A percentile compares a stretch with the other conserved stretches of the same genome.
These are phyloP conservation scores for Aschersonia sp. DNA, from an alignment of 2,329 filamentous ascomycete species.

Conservation along the genomic window DNA sequence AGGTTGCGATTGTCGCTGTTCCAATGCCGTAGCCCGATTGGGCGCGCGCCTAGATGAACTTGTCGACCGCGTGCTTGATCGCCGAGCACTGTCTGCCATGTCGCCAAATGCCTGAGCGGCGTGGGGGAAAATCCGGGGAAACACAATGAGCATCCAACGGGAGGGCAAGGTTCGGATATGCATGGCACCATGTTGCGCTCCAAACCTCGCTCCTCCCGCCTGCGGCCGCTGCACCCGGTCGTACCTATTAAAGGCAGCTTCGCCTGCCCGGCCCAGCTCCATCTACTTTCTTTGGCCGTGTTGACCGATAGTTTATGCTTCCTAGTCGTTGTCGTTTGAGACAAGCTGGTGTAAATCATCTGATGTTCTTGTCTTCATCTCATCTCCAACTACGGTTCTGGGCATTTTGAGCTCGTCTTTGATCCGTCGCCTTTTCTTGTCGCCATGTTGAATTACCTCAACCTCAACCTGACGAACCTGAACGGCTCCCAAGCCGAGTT, in stretches of 20 bases:
- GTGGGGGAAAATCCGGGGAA: background rate
- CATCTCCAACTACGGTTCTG: background rate
- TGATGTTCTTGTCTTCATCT: background rate
- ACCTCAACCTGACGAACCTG: background rate
- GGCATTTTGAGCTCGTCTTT: background rate
- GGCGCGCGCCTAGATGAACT: background rate
- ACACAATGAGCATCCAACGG: background rate
- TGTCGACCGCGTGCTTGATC: no score
- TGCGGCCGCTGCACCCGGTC: background rate
- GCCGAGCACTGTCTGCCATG: background rate
- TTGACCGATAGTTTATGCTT: background rate
- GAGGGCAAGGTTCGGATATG: background rate
- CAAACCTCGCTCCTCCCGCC: background rate
- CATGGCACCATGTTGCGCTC: background rate
- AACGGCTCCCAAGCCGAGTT: background rate
- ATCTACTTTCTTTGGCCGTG: background rate
- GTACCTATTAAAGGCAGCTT: background rate
- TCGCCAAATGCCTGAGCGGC: background rate
- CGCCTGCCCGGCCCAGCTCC: background rate
- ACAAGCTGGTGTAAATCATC: background rate
- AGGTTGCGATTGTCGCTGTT: background rate
- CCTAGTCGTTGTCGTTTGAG: background rate
- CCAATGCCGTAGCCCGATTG: background rate
- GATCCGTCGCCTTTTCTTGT: background rate
- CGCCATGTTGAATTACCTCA: background rate